Conservation (phyloP, 163 green algal species). For the Scenedesmus sp. region DNA sequence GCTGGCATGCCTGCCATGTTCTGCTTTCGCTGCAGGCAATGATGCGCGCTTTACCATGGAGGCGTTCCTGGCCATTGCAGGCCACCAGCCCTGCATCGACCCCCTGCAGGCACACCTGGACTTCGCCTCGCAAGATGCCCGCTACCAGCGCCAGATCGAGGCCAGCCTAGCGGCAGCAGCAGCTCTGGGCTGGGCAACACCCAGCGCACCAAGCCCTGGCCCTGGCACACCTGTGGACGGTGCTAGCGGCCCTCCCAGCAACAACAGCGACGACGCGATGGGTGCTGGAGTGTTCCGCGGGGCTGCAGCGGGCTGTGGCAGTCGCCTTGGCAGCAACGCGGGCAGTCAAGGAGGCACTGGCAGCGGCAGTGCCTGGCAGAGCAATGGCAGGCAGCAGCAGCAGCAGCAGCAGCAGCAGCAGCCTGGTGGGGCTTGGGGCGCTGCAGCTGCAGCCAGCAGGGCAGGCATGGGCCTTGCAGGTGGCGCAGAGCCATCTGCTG, state of each 20-base stretch:
- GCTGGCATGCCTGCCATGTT: not conserved
- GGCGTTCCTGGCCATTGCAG: slow-evolving; percentile 37
- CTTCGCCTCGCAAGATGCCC: not conserved
- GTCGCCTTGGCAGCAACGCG: not conserved
- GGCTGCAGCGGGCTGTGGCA: not conserved
- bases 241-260: not conserved
- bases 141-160: slow-evolving; percentile 14
- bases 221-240: not conserved
- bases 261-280: not conserved
- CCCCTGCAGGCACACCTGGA: slow-evolving; percentile 17
- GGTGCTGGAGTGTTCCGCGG: not conserved
- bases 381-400: not conserved
- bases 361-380: not conserved
- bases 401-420: slow-evolving; percentile 13
- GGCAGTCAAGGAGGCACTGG: not conserved
- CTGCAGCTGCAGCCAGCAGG: not conserved
- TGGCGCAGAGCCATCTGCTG: not conserved
- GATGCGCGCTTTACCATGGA: slow-evolving; percentile 54
- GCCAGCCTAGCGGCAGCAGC: slow-evolving; percentile 32
- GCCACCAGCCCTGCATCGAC: slow-evolving; percentile 33
- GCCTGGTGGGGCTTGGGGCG: not conserved
- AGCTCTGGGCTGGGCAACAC: slow-evolving; percentile 34
- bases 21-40: slow-evolving; percentile 26
- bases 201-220: not conserved
- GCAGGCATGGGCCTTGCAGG: not conserved